phyloP scores from a whole-genome alignment of 2,329 filamentous ascomycete species.

The Venturia pyrina region DNA sequence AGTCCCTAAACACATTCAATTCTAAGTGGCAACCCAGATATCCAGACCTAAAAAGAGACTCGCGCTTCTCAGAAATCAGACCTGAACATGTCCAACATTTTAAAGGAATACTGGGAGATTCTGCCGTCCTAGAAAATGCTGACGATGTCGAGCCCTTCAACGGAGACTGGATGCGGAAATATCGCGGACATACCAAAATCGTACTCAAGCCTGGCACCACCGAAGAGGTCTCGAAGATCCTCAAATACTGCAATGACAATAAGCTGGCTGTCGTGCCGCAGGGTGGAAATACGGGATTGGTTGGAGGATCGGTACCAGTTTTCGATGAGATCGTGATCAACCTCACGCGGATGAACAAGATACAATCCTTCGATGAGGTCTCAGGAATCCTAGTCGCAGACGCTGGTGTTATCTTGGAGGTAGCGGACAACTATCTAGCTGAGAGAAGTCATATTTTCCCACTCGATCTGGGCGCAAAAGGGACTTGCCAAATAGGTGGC shows the following conservation, averaged over 20 bases:
- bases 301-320: constrained; percentile 90
- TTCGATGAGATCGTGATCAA: constrained; percentile 98
- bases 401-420: constrained; percentile 83
- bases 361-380: constrained; percentile 85
- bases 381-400: constrained; percentile 85
- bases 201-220: constrained; percentile 79
- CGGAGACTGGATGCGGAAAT: constrained; percentile 98
- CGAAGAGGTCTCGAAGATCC: constrained; percentile 78
- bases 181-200: constrained; percentile 77
- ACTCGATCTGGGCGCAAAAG: constrained; percentile 93
- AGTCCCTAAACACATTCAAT: neutral
- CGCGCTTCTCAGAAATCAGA: constrained; percentile 63
- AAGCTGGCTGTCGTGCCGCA: constrained; percentile 90
- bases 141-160: constrained; percentile 85
- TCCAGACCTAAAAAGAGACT: constrained; percentile 70
- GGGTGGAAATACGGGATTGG: constrained; percentile 91
- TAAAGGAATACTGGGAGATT: constrained; percentile 68
- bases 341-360: constrained; percentile 79
- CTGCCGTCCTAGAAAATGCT: constrained; percentile 73
- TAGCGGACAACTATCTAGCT: constrained; percentile 75
- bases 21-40: constrained; percentile 37
- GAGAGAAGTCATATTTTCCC: constrained; percentile 85
- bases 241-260: constrained; percentile 92
- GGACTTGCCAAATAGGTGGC: constrained; percentile 90
- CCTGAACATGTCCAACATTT: constrained; percentile 75